A percentile compares a stretch with the other conserved stretches of the same genome.
These are phyloP conservation scores for Metschnikowia bowlesiae DNA, from an alignment of 805 yeast genomes.

Conservation along the genomic window DNA sequence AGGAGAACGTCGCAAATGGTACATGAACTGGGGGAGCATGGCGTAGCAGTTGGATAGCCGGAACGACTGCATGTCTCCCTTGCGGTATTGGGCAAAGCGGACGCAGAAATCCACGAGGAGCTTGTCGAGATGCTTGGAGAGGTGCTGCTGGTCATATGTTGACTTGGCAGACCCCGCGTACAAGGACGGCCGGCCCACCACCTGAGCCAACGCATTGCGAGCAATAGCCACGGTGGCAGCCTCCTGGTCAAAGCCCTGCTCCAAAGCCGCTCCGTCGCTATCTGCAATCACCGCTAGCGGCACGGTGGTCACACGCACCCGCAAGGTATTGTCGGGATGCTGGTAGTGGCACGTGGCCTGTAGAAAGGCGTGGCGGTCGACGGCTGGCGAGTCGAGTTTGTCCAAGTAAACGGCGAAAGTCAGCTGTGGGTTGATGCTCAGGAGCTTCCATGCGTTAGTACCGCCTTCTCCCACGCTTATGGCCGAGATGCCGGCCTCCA, in stretches of 20 bases:
- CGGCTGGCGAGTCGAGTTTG: slow-evolving; percentile 31
- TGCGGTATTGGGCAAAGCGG: slow-evolving; percentile 45
- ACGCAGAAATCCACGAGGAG: slow-evolving; percentile 44
- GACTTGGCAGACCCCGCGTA: slow-evolving; percentile 11
- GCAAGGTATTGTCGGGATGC: slow-evolving; percentile 53
- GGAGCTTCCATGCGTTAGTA: slow-evolving; percentile 58
- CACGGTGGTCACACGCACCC: slow-evolving; percentile 59
- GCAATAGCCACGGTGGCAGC: slow-evolving; percentile 62
- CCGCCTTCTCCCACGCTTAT: slow-evolving; percentile 44
- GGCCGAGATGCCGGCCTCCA: slow-evolving; percentile 28
- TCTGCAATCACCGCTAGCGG: slow-evolving; percentile 41
- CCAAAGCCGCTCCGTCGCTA: slow-evolving; percentile 37
- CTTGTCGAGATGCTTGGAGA: slow-evolving; percentile 48
- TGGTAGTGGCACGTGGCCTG: slow-evolving; percentile 62
- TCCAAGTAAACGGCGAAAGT: slow-evolving; percentile 59
- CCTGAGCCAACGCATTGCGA: slow-evolving; percentile 42
- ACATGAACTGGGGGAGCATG: slow-evolving; percentile 62
- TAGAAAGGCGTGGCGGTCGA: slow-evolving; percentile 28
- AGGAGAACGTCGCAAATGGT: slow-evolving; percentile 62
- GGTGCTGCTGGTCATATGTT: slow-evolving; percentile 24
- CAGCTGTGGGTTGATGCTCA: slow-evolving; percentile 52
- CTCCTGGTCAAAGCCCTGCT: slow-evolving; percentile 60
- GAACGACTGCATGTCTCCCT: slow-evolving; percentile 46
- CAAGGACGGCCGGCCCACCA: slow-evolving; percentile 4
- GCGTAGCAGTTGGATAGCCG: slow-evolving; percentile 46